phyloP scores from a whole-genome alignment of 176 grass and related monocot genomes.

The Cenchrus purpureus region DNA sequence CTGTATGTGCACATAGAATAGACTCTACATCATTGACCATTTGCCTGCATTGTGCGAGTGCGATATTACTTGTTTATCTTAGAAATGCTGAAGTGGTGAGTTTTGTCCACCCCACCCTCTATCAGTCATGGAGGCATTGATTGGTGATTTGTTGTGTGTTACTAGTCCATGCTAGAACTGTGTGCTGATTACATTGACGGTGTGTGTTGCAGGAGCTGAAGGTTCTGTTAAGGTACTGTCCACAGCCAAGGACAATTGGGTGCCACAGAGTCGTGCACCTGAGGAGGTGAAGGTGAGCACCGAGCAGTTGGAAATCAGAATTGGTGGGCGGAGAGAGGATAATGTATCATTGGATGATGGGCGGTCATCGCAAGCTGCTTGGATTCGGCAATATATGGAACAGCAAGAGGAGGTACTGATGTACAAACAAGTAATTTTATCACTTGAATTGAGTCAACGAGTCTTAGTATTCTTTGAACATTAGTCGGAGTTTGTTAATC shows the following conservation, averaged over 20 bases:
- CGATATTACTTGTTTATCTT: slow-evolving; percentile 6
- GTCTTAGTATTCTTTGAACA: slow-evolving; percentile 19
- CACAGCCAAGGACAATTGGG: slow-evolving; percentile 84
- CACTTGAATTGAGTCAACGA: not conserved
- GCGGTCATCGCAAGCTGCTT: slow-evolving; percentile 70
- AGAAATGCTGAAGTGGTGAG: too few relatives aligned
- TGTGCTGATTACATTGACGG: not conserved
- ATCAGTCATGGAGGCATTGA: not conserved
- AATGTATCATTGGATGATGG: slow-evolving; percentile 76
- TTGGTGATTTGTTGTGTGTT: slow-evolving; percentile 11
- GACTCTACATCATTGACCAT: not conserved
- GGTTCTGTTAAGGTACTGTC: slow-evolving; percentile 85
- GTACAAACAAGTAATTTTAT: slow-evolving; percentile 10
- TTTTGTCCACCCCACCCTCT: too few relatives aligned
- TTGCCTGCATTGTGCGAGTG: not conserved
- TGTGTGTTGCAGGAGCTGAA: slow-evolving; percentile 46
- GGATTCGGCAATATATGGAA: slow-evolving; percentile 98
- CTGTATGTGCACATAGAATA: not conserved
- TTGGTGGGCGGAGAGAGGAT: slow-evolving; percentile 51
- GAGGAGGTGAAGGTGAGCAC: slow-evolving; percentile 50
- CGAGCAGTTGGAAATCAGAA: slow-evolving; percentile 53
- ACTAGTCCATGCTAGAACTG: slow-evolving; percentile 27
- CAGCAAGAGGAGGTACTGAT: slow-evolving; percentile 81
- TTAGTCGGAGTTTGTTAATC: not conserved
- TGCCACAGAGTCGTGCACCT: slow-evolving; percentile 54